Conservation (phyloP, 495 filamentous ascomycete genomes). For the Aspergillus egyptiacus region DNA sequence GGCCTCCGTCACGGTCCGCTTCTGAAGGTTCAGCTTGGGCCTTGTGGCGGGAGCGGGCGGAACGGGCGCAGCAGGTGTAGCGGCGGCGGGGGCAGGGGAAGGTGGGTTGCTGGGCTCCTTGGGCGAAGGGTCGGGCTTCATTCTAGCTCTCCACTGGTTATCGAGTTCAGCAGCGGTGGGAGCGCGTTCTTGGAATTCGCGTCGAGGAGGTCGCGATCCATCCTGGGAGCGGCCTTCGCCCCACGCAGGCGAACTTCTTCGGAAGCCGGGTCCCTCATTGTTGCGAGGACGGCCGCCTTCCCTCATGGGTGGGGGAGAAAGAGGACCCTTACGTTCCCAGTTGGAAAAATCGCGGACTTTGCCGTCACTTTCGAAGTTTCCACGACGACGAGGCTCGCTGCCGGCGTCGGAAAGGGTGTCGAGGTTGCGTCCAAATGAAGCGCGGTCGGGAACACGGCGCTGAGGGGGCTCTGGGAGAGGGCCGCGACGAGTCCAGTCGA, state of each 20-base stretch:
- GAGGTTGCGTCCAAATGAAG: conserved; percentile 44
- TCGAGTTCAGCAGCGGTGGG: conserved; percentile 83
- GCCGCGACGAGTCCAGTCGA: conserved; percentile 85
- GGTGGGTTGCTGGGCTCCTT: conserved; percentile 64
- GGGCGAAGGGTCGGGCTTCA: conserved; percentile 60
- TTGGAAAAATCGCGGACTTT: conserved; percentile 82
- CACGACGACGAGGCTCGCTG: conserved; percentile 48
- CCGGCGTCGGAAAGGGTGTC: conserved; percentile 48
- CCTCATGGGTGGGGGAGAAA: conserved; percentile 62
- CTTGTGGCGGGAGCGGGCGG: conserved; percentile 50
- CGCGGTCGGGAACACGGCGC: conserved; percentile 44
- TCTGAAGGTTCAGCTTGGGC: conserved; percentile 75
- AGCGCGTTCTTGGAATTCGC: conserved; percentile 71
- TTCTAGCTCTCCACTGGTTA: conserved; percentile 77
- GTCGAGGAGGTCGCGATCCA: conserved; percentile 73
- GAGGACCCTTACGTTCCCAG: conserved; percentile 93
- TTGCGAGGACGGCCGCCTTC: conserved; percentile 65
- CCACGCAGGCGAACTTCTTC: conserved; percentile 74
- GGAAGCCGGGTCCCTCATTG: conserved; percentile 56
- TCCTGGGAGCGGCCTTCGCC: conserved; percentile 77
- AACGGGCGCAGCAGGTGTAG: conserved; percentile 27
- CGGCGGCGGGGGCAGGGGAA: conserved; percentile 26
- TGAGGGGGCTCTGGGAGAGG: conserved; percentile 69
- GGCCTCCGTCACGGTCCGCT: conserved; percentile 79
- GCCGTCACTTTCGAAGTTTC: conserved; percentile 63